Evolutionary conservation across 2,329 filamentous ascomycete genomes (phyloP), one percentile per base, ranked within the genome.

Genomic region (Exophiala alcalophila): DNA sequence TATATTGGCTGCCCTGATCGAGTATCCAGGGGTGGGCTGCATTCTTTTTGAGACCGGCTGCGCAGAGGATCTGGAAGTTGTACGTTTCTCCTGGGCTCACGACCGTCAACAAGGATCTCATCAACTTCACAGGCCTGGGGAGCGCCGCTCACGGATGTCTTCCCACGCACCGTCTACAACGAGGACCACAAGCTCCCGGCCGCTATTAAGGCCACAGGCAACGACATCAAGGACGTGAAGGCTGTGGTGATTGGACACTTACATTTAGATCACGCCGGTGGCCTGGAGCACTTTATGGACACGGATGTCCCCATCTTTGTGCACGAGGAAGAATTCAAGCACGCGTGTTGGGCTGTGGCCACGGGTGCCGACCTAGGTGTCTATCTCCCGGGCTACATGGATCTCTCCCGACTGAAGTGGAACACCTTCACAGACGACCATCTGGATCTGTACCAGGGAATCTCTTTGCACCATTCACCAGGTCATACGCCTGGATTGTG

Each of bases 181-280:
- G 57, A 61, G 2, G 46, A 59, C 1, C 59, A 63, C 16, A 60
- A 59, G n/a, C 58, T 69, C 3, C 60, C 61, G 0, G 57, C 55
- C 1, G 65, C 65, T 3, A 67, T 68, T 27, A 54, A 57, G 29
- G 52, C 54, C 9, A 60, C 62, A 1, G 65, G 68, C n/a, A 57
- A 72, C 34, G 61, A 65, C 33, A 66, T 73, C 35, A 64, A 67
- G 33, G 69, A 73, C 51, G 57, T 73, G 19, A 72, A 72, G 52
- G 62, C 64, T 14, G 61, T 73, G 7, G 63, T 73, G 3, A 62
- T 73, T 12, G 67, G 70, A 2, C 70, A 73, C 40, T 55, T 74
- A 21, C 69, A 73, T 50, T 49, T 72, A 2, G 70, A 73, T 47
- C 70, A 73, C 48, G 70, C 71, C 0, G 71, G 70, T 2, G 70